phyloP scores from a whole-genome alignment of 441 rosid species.

The Biscutella auriculata region DNA sequence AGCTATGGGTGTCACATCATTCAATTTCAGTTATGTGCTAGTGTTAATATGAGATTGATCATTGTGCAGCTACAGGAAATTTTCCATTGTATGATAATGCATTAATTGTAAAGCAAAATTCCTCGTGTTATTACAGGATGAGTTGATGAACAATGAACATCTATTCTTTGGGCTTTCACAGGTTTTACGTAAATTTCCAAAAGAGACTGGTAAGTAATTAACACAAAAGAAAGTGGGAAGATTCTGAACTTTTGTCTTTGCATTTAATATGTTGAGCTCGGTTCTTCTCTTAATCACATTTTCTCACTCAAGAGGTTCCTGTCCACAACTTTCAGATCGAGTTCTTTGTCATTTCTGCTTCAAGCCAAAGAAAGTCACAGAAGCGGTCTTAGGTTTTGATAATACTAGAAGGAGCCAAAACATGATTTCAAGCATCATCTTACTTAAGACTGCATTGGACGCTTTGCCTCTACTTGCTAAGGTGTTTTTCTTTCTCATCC shows the following conservation, averaged over 20 bases:
- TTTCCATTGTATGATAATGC: background rate
- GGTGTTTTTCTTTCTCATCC: conserved; percentile 27
- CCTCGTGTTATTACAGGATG: conserved; percentile 54
- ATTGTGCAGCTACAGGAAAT: background rate
- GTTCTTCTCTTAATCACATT: background rate
- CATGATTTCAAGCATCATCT: conserved; percentile 81
- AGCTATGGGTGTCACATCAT: conserved; percentile 5
- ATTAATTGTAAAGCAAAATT: conserved; percentile 11
- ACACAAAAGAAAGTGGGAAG: conserved; percentile 6
- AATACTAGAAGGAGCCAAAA: conserved; percentile 78
- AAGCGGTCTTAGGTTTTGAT: conserved; percentile 48
- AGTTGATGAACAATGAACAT: conserved; percentile 88
- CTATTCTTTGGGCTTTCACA: conserved; percentile 94
- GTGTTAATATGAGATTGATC: conserved; percentile 6
- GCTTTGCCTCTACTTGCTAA: conserved; percentile 82
- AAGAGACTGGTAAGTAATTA: conserved; percentile 66
- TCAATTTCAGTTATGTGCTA: background rate
- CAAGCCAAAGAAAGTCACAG: conserved; percentile 77
- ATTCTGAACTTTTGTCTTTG: conserved; percentile 1
- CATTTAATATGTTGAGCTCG: background rate
- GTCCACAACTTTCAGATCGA: conserved; percentile 46
- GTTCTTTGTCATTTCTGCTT: conserved; percentile 98
- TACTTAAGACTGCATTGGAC: conserved; percentile 92
- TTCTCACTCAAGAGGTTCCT: conserved; percentile 11
- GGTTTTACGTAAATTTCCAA: conserved; percentile 89